Evolutionary conservation across 164 flowering plant species (phyloP).

Genomic region (Buxus sempervirens): DNA sequence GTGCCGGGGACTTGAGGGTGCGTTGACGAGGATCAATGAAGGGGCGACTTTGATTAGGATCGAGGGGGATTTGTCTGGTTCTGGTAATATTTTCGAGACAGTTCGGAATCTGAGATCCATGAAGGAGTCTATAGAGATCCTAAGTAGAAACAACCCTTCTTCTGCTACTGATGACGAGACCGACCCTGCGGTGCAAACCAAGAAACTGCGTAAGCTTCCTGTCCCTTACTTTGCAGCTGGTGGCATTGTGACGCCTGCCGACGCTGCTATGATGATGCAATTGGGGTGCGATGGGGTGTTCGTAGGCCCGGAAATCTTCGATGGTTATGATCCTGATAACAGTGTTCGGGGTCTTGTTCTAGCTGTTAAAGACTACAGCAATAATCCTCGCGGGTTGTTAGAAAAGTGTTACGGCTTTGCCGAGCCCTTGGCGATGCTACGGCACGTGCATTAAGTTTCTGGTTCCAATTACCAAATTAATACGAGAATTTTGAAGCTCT

Average conservation of each 20-base stretch:
- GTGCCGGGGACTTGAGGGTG: conserved; percentile 55
- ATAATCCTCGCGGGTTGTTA: conserved; percentile 52
- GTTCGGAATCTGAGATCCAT: conserved; percentile 58
- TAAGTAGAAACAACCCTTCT: conserved; percentile 48
- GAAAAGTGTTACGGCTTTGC: conserved; percentile 41
- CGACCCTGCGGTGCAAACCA: conserved; percentile 60
- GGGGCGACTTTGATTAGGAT: conserved; percentile 72
- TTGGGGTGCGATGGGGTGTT: conserved; percentile 78
- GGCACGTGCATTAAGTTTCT: conserved; percentile 31
- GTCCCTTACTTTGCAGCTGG: conserved; percentile 73
- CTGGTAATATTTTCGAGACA: conserved; percentile 41
- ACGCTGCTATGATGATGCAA: conserved; percentile 84
- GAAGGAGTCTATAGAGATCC: conserved; percentile 57
- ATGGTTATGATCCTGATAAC: conserved; percentile 40
- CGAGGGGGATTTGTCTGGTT: conserved; percentile 39
- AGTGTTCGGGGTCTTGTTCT: conserved; percentile 49
- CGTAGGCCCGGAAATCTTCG: conserved; percentile 47
- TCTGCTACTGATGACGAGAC: conserved; percentile 70
- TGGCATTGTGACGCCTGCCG: conserved; percentile 70
- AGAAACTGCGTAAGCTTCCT: conserved; percentile 68
- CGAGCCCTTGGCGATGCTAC: conserved; percentile 35
- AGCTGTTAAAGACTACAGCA: conserved; percentile 68
- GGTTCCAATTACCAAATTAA: conserved; percentile 6
- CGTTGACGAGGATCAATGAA: conserved; percentile 67
- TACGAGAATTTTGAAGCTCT: no score